Evolutionary conservation across 139 green algal genomes (phyloP), one percentile per base, ranked within the genome.

Genomic region (Coelastrella sp.): DNA sequence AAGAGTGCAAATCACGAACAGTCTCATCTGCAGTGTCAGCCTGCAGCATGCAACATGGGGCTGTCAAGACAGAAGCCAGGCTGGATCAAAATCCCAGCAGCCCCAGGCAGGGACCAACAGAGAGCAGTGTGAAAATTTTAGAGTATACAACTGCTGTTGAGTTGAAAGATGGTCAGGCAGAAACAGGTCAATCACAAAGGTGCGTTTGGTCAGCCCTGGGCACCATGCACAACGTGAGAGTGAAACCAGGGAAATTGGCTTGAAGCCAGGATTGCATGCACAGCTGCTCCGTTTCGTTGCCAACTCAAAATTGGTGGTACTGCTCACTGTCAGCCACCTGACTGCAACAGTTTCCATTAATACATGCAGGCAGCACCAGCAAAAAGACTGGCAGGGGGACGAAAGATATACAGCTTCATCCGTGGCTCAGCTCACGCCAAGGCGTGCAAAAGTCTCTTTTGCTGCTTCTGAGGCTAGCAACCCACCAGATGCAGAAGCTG

Each of bases 11-110:
- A 49, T 49, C 35, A 49, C 35, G 35, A 3, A 49, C 35, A 49
- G 35, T 49, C 35, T 49, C 35, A 49, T 49, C 35, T 49, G 35
- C 35, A 49, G 35, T 72, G 70, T 27, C 7, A 78, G 70, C 63
- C 70, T 78, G 74, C 74, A 80, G 74, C 74, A 80, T 76, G 68
- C 68, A 76, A 25, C 68, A 76, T 76, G 68, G 19, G 68, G 74
- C 74, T 80, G 74, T 80, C 74, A 80, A 80, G 25, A 80, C 74
- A 59, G 74, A 57, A 80, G 74, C 74, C 17, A 57, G 17, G 9
- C 25, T 80, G 24, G 74, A 80, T 57, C 7, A 14, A 80, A 24
- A 58, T 7, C 74, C 25, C 56, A 66, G 78, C 27, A 68, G 78
- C 56, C 58, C 49, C 72, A 24, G 19, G 72, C 72, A 49, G 35